Evolutionary conservation across 106 monocot species (phyloP).

Genomic region (Acorus gramineus): DNA sequence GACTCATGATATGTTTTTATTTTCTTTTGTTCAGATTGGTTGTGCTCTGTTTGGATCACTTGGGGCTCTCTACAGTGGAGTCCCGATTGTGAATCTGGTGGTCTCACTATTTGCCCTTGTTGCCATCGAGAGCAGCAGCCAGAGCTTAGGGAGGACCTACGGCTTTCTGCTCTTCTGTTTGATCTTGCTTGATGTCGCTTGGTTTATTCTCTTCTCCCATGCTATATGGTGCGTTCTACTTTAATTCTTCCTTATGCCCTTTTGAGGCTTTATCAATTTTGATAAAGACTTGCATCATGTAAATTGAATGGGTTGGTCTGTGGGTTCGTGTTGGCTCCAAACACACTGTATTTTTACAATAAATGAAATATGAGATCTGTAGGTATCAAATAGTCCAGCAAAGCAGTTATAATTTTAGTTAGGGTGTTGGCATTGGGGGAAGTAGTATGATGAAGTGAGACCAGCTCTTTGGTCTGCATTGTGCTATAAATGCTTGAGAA

Average conservation of each 20-base stretch:
- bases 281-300: too few relatives aligned
- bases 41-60: conserved; percentile 77
- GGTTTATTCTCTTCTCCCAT: conserved; percentile 69
- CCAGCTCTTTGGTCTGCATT: too few relatives aligned
- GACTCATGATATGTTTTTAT: not conserved
- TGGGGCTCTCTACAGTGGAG: conserved; percentile 72
- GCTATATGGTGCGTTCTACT: conserved; percentile 48
- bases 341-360: too few relatives aligned
- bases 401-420: too few relatives aligned
- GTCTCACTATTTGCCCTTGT: conserved; percentile 73
- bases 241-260: not conserved
- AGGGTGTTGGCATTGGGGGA: too few relatives aligned
- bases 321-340: too few relatives aligned
- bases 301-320: too few relatives aligned
- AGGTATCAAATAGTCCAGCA: too few relatives aligned
- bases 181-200: conserved; percentile 66
- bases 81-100: conserved; percentile 66
- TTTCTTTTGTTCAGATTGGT: conserved; percentile 46
- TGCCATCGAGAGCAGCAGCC: conserved; percentile 83
- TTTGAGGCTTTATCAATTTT: too few relatives aligned
- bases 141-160: conserved; percentile 75
- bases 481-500: too few relatives aligned
- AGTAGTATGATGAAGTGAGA: too few relatives aligned
- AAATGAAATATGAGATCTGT: too few relatives aligned
- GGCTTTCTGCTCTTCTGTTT: conserved; percentile 59